Evolutionary conservation across 2,329 filamentous ascomycete genomes (phyloP).

Genomic region (Neopestalotiopsis clavispora): DNA sequence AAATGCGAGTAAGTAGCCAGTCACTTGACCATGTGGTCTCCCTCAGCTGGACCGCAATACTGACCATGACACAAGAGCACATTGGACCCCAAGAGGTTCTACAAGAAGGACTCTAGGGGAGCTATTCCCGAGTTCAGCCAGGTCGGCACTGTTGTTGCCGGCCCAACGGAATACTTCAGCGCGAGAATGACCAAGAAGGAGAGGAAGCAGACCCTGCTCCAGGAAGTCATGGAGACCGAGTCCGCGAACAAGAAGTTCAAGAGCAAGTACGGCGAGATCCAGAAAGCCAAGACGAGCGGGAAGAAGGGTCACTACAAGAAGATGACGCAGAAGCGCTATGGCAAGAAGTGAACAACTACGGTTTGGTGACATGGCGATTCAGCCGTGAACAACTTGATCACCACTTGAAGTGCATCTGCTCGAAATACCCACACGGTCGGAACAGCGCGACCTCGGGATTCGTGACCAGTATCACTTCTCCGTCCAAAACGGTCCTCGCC

Average conservation of each 20-base stretch:
- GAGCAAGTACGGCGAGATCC: conserved; percentile 85
- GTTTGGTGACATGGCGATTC: neutral
- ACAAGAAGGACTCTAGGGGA: conserved; percentile 78
- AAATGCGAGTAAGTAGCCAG: conserved; percentile 71
- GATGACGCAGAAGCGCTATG: conserved; percentile 55
- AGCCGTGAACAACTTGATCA: neutral
- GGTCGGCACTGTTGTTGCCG: conserved; percentile 86
- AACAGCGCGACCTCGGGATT: neutral
- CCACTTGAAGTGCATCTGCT: neutral
- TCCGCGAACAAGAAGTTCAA: conserved; percentile 74
- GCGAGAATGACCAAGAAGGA: conserved; percentile 84
- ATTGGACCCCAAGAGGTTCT: conserved; percentile 50
- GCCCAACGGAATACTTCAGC: conserved; percentile 85
- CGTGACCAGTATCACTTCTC: neutral
- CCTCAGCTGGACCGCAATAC: neutral
- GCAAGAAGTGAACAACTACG: conserved; percentile 28
- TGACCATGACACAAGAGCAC: neutral
- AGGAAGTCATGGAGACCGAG: conserved; percentile 78
- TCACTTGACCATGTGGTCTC: neutral
- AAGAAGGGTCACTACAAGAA: conserved; percentile 90
- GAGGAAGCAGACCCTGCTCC: conserved; percentile 82
- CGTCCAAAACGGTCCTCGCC: neutral
- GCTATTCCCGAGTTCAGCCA: conserved; percentile 83
- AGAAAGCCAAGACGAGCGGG: conserved; percentile 80
- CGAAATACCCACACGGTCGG: neutral